Evolutionary conservation across 768 basidiomycete species (phyloP).

Genomic region (Cystobasidium ongulense): DNA sequence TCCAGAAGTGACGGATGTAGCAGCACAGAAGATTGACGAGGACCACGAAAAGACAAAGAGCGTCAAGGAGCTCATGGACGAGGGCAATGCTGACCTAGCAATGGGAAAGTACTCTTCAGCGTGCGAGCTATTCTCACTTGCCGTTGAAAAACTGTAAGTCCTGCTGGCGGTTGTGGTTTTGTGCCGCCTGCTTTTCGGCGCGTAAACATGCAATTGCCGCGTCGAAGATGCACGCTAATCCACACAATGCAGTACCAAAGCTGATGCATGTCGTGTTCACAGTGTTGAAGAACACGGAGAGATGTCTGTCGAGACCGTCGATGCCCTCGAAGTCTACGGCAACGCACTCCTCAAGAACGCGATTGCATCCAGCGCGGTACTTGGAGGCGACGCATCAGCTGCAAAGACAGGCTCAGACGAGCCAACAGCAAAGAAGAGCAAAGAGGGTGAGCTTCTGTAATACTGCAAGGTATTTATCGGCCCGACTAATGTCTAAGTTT

Average conservation of each 20-base stretch:
- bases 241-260: background rate
- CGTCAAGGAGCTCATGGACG: conserved; percentile 34
- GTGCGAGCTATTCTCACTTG: conserved; percentile 71
- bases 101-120: conserved; percentile 78
- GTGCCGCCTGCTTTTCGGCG: background rate
- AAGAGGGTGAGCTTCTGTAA: background rate
- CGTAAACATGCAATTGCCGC: background rate
- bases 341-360: conserved; percentile 89
- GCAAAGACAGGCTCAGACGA: conserved; percentile 44
- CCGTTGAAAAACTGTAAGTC: conserved; percentile 72
- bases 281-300: conserved; percentile 72
- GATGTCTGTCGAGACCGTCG: conserved; percentile 71
- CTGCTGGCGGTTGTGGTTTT: conserved; percentile 36
- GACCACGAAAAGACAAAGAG: conserved; percentile 5
- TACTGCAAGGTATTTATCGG: conserved; percentile 14
- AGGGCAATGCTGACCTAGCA: conserved; percentile 56
- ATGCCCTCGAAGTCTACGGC: conserved; percentile 82
- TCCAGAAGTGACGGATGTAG: conserved; percentile 52
- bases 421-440: conserved; percentile 28
- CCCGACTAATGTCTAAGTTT: too few species aligned
- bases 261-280: background rate
- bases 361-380: conserved; percentile 71
- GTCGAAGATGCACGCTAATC: background rate
- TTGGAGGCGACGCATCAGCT: conserved; percentile 71
- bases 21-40: background rate